Percentiles rank a stretch among this genome's conserved stretches.
Conservation (phyloP, 164 flowering plant species). For the Chimonanthus salicifolius region DNA sequence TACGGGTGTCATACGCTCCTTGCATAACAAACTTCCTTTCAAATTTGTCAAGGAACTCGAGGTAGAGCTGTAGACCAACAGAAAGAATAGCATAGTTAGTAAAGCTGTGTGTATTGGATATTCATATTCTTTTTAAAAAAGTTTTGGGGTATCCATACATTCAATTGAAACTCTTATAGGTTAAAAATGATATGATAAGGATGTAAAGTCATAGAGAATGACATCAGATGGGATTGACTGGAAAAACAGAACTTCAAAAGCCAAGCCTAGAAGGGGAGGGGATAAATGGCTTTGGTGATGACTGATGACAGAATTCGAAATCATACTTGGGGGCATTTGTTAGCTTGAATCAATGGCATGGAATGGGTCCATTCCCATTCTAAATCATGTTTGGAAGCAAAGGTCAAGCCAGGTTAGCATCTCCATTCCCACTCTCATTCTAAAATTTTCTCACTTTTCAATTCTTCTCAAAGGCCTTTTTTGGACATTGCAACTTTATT, state of each 20-base stretch:
- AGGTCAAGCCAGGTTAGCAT: too few relatives aligned
- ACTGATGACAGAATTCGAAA: too few relatives aligned
- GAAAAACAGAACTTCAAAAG: not conserved
- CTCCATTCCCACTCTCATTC: too few relatives aligned
- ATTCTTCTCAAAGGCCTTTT: too few relatives aligned
- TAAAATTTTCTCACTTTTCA: too few relatives aligned
- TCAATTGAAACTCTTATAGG: too few relatives aligned
- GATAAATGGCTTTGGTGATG: not conserved
- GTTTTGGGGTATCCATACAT: not conserved
- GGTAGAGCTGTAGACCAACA: slow-evolving; percentile 70
- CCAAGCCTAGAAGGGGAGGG: not conserved
- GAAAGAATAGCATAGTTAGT: not conserved
- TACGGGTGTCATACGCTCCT: slow-evolving; percentile 94
- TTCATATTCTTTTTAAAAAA: not conserved
- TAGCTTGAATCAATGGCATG: too few relatives aligned
- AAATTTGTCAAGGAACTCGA: slow-evolving; percentile 92
- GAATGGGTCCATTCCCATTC: too few relatives aligned
- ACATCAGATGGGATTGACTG: not conserved
- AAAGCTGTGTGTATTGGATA: not conserved
- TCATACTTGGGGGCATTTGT: too few relatives aligned
- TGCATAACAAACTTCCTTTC: slow-evolving; percentile 90
- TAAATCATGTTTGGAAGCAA: too few relatives aligned
- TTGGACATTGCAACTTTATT: too few relatives aligned
- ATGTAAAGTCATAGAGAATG: not conserved
- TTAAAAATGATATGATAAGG: too few relatives aligned